Evolutionary conservation across 495 filamentous ascomycete genomes (phyloP).

Genomic region (Echria macrotheca): DNA sequence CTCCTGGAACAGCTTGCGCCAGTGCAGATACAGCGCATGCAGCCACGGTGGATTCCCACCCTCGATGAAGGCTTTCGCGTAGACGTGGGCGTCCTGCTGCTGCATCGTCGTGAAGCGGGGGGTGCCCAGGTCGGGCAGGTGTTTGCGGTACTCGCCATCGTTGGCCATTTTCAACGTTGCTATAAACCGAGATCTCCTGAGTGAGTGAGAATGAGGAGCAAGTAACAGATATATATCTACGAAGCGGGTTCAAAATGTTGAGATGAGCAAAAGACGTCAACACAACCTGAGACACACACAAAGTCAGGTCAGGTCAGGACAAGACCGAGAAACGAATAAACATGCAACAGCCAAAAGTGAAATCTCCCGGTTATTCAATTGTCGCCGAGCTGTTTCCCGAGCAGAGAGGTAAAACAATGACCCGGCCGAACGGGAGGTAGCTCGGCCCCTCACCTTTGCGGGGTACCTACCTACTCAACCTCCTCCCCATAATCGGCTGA

Average conservation of each 20-base stretch:
- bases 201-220: no score
- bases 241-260: no score
- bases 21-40: slow-evolving; percentile 60
- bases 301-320: not conserved
- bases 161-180: no score
- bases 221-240: no score
- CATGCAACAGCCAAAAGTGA: not conserved
- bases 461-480: no score
- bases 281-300: not conserved
- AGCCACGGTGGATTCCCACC: slow-evolving; percentile 61
- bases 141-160: slow-evolving; percentile 26
- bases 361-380: slow-evolving; percentile 18
- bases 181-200: no score
- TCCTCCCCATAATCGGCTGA: no score
- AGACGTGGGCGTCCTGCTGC: slow-evolving; percentile 58
- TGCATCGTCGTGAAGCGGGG: slow-evolving; percentile 59
- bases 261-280: not conserved
- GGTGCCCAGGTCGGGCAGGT: slow-evolving; percentile 56
- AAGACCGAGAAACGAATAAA: not conserved
- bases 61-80: slow-evolving; percentile 56
- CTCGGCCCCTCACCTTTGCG: no score
- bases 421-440: slow-evolving; percentile 9
- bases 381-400: slow-evolving; percentile 1
- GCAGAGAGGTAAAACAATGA: slow-evolving; percentile 22
- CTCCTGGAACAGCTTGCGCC: slow-evolving; percentile 58